Percentiles rank a stretch among this genome's conserved stretches.
These are phyloP conservation scores for Anisogramma anomala DNA, from an alignment of 2,329 filamentous ascomycete species.

Conservation along the genomic window DNA sequence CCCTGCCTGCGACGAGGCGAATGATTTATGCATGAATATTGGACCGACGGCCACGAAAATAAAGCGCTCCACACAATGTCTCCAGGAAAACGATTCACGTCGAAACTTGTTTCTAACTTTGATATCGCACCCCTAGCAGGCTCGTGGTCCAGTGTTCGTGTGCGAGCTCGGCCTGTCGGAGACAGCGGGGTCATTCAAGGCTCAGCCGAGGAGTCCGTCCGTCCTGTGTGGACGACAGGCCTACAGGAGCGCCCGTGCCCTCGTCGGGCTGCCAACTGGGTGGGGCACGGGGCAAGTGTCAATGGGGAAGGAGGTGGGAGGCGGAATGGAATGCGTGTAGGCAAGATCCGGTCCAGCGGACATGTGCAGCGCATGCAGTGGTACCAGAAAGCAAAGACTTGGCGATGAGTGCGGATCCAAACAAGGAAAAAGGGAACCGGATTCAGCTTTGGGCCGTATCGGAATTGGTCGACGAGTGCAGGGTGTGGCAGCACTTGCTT, in stretches of 20 bases:
- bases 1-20: not conserved
- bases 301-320: slow-evolving; percentile 5
- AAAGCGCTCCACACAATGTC: not conserved
- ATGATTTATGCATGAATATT: not conserved
- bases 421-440: not conserved
- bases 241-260: not conserved
- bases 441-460: slow-evolving; percentile 10
- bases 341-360: slow-evolving; percentile 13
- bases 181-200: not conserved
- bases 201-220: not conserved
- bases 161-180: not conserved
- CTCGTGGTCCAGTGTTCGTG: no score
- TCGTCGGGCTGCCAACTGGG: not conserved
- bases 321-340: slow-evolving; percentile 5
- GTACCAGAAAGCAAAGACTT: not conserved
- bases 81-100: slow-evolving; percentile 1
- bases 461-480: not conserved
- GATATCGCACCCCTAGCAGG: not conserved
- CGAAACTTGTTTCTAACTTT: slow-evolving; percentile 3
- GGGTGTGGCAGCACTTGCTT: no score
- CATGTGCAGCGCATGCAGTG: not conserved
- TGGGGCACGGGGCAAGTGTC: not conserved
- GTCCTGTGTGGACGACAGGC: slow-evolving; percentile 5
- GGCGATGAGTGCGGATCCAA: not conserved
- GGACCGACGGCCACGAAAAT: not conserved